Percentiles rank a stretch among this genome's conserved stretches.
Evolutionary conservation across 371 early-diverging fungal genomes (phyloP).

Genomic region (Gilbertella persicaria): DNA sequence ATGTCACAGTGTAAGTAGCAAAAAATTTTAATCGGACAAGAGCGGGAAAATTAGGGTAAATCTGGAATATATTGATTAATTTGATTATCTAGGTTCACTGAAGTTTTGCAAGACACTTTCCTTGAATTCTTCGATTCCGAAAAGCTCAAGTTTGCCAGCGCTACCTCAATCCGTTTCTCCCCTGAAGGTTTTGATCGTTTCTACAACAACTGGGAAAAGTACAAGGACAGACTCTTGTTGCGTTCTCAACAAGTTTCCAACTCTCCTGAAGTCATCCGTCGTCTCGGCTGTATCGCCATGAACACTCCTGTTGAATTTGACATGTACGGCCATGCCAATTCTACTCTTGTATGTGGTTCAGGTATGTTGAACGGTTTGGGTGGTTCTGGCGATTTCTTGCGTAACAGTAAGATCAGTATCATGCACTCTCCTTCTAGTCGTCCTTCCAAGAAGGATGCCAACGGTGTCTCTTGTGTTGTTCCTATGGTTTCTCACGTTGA

Average conservation of each 20-base stretch:
- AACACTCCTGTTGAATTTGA: conserved; percentile 61
- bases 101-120: conserved; percentile 56
- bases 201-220: conserved; percentile 52
- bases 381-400: conserved; percentile 55
- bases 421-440: conserved; percentile 59
- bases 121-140: conserved; percentile 57
- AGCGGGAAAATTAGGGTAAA: conserved; percentile 6
- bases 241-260: conserved; percentile 59
- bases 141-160: conserved; percentile 53
- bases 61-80: not conserved
- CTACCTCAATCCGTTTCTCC: conserved; percentile 59
- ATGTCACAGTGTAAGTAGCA: conserved; percentile 53
- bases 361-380: conserved; percentile 60
- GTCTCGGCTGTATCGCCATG: conserved; percentile 60
- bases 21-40: not conserved
- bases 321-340: conserved; percentile 58
- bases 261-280: conserved; percentile 55
- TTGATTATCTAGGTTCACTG: conserved; percentile 42
- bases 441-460: conserved; percentile 50
- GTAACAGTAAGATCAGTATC: conserved; percentile 52
- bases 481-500: conserved; percentile 56
- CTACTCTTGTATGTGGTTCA: conserved; percentile 54
- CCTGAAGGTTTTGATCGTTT: conserved; percentile 55
- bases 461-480: conserved; percentile 54
- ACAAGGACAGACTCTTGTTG: conserved; percentile 49